phyloP scores from a whole-genome alignment of 805 yeast genomes.

The Candida vaughaniae region DNA sequence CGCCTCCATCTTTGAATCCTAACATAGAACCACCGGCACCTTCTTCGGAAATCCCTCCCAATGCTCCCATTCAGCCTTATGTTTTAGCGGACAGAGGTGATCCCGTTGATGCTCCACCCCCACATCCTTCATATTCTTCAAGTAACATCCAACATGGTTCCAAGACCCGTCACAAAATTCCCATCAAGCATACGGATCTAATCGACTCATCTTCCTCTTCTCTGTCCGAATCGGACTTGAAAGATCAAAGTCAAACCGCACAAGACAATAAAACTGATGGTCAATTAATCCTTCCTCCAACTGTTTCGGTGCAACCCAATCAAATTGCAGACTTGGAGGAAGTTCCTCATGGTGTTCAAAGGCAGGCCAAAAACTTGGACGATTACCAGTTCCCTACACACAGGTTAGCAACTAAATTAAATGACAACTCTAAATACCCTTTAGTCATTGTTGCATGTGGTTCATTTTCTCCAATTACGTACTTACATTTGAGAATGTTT shows the following conservation, averaged over 20 bases:
- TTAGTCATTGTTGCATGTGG: constrained; percentile 97
- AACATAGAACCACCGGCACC: constrained; percentile 65
- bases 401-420: constrained; percentile 66
- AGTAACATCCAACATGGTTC: constrained; percentile 9
- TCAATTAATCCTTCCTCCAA: constrained; percentile 10
- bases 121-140: constrained; percentile 40
- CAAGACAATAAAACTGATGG: not conserved
- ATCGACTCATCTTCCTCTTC: constrained; percentile 20
- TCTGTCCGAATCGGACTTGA: not conserved
- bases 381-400: constrained; percentile 86
- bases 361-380: constrained; percentile 75
- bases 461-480: constrained; percentile 93
- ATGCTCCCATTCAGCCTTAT: constrained; percentile 73
- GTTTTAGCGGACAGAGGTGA: constrained; percentile 74
- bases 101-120: constrained; percentile 72
- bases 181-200: constrained; percentile 57
- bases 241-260: no score
- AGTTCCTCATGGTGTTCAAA: constrained; percentile 88
- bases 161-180: constrained; percentile 33
- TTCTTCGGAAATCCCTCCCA: constrained; percentile 65
- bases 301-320: constrained; percentile 9
- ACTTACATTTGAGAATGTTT: constrained; percentile 93
- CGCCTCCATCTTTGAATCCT: constrained; percentile 74
- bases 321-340: constrained; percentile 87
- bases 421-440: constrained; percentile 79